phyloP scores from a whole-genome alignment of 2,329 filamentous ascomycete species.

The Botryotinia globosa region DNA sequence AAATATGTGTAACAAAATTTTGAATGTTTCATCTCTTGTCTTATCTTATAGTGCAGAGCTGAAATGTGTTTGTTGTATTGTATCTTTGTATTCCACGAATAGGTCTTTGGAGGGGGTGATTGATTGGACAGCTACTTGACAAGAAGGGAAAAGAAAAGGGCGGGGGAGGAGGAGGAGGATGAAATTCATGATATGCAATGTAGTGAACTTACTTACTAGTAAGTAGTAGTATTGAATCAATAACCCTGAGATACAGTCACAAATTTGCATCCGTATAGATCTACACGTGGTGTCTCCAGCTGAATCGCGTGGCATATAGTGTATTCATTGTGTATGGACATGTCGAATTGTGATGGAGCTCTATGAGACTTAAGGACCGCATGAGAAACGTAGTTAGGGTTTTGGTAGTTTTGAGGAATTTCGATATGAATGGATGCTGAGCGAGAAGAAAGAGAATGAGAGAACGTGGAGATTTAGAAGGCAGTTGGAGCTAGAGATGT shows the following conservation, averaged over 20 bases:
- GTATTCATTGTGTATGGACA: not conserved
- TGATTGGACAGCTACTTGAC: not conserved
- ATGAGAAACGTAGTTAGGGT: not conserved
- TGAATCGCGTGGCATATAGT: not conserved
- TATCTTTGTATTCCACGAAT: not conserved
- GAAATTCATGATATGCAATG: not conserved
- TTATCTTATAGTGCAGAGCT: not conserved
- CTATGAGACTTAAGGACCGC: not conserved
- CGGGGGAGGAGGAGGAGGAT: not conserved
- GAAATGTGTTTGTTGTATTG: not conserved
- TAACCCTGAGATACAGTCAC: not conserved
- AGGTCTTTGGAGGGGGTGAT: not conserved
- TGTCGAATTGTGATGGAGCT: not conserved
- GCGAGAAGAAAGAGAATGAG: not conserved
- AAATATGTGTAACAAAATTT: conserved; percentile 9
- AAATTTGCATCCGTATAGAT: not conserved
- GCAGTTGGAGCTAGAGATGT: not conserved
- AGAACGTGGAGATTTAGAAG: not conserved
- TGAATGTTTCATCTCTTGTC: not conserved
- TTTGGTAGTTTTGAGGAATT: not conserved
- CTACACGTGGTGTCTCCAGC: not conserved
- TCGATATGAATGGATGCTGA: not conserved
- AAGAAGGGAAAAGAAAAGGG: not conserved
- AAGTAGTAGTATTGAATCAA: not conserved
- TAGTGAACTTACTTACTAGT: not conserved